These are phyloP conservation scores for Xerocomellus intermedius DNA, from an alignment of 768 basidiomycete genomes.

Conservation along the genomic window DNA sequence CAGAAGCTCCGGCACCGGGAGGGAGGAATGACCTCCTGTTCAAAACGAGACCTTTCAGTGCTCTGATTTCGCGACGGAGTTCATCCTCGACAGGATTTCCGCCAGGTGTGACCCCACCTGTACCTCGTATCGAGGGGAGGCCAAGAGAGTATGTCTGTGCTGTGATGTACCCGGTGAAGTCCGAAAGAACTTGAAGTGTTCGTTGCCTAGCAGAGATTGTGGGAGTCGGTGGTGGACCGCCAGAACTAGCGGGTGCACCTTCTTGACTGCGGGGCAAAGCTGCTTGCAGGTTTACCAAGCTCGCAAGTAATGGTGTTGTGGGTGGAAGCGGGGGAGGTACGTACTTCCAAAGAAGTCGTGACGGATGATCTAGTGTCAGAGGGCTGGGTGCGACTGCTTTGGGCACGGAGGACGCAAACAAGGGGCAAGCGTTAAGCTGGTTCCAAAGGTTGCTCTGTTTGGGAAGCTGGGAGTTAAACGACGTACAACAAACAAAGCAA, in stretches of 20 bases:
- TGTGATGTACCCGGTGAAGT: slow-evolving; percentile 78
- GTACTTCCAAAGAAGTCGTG: slow-evolving; percentile 40
- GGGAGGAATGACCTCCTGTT: slow-evolving; percentile 53
- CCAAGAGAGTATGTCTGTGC: slow-evolving; percentile 58
- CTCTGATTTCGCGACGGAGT: slow-evolving; percentile 67
- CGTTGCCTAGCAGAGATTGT: slow-evolving; percentile 48
- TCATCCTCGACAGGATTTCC: slow-evolving; percentile 52
- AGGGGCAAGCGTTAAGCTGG: slow-evolving; percentile 46
- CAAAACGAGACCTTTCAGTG: slow-evolving; percentile 75
- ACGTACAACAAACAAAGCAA: neutral
- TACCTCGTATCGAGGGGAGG: slow-evolving; percentile 15
- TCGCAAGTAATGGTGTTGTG: slow-evolving; percentile 29
- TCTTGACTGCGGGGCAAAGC: slow-evolving; percentile 22
- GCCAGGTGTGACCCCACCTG: slow-evolving; percentile 15
- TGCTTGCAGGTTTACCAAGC: slow-evolving; percentile 19
- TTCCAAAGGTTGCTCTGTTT: slow-evolving; percentile 58
- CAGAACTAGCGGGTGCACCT: slow-evolving; percentile 12
- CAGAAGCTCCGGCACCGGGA: neutral
- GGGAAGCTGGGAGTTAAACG: neutral
- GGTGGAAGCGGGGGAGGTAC: slow-evolving; percentile 27
- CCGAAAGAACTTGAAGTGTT: slow-evolving; percentile 62
- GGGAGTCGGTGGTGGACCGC: neutral
- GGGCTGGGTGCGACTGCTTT: slow-evolving; percentile 1
- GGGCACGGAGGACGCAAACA: slow-evolving; percentile 44
- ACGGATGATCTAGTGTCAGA: slow-evolving; percentile 16